Percentiles rank a stretch among this genome's conserved stretches.
These are phyloP conservation scores for Salvia miltiorrhiza DNA, from an alignment of 257 asterid genomes.

Conservation along the genomic window DNA sequence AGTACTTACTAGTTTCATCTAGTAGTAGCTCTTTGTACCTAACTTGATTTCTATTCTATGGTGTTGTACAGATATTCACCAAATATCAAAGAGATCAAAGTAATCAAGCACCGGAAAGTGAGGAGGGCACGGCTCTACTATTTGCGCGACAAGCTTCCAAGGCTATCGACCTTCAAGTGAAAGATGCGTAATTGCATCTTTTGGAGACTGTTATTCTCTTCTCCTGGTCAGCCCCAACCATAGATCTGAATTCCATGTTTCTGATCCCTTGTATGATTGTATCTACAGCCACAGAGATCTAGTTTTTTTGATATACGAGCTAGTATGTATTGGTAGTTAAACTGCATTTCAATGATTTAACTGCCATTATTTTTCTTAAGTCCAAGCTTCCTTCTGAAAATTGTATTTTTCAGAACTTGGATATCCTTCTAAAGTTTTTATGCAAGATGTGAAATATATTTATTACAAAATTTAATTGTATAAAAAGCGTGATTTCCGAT, in stretches of 20 bases:
- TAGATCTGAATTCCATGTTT: background rate
- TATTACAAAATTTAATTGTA: too few species aligned
- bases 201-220: background rate
- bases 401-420: background rate
- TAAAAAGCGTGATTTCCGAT: too few species aligned
- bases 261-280: background rate
- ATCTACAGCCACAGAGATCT: background rate
- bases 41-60: background rate
- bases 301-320: background rate
- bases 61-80: conserved; percentile 73
- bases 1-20: background rate
- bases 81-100: conserved; percentile 72
- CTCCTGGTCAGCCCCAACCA: background rate
- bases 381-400: background rate
- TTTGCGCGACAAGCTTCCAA: conserved; percentile 88
- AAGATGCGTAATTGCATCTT: background rate
- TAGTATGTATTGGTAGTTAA: background rate
- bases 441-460: too few species aligned
- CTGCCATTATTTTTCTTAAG: background rate
- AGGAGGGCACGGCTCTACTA: conserved; percentile 83
- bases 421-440: background rate
- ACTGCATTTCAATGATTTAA: background rate
- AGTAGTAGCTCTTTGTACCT: background rate
- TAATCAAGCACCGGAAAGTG: conserved; percentile 82
- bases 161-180: conserved; percentile 94